Base-by-base conservation (phyloP, 345 rosid genomes). In the Arabis alpina region DNA sequence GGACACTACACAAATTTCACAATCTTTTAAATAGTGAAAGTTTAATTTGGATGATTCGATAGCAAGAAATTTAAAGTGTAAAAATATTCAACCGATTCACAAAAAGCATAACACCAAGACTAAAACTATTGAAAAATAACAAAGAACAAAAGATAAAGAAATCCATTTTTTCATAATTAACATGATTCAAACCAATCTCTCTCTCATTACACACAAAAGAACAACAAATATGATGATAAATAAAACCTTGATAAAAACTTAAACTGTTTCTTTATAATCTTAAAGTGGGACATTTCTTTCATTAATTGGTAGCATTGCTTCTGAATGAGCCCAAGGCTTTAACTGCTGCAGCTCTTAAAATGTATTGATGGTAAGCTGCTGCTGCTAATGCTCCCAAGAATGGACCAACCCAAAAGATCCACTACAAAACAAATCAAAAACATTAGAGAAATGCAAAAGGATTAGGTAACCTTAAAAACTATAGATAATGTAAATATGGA, bases 401-500 rank as follows among this genome's bases (percentile, higher is more conserved):
- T 1, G 90, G 93, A 23, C 93, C 93, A 51, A 86, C 93, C 93
- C 93, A 88, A 76, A 88, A 88, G 30, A 88, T 88, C 93, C 93
- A 87, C 92, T 87, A 49, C 65, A 53, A 39, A 47, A 12, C 24
- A 19, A 9, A 2, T 2, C n/a, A 9, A 39, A 3, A 49, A 23
- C 14, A 19, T 28, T 54, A 47, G 41, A 28, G 1, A 47, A 3
- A 1, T 12, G 0, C 37, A 34, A 6, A 9, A 32, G 2, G 14
- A 27, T 7, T 3, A 1, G 6, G 14, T 7, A 40, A 11, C 10
- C 2, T 5, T 24, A 42, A 4, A 0, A 2, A 19, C 23, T 19
- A 19, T 19, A 36, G 43, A 44, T 1, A 1, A 11, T 11, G 6
- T 0, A 0, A 24, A 52, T 19, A 19, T 6, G 1, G 2, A 41